Conservation (phyloP, 1,139 yeast genomes). For the Oligophagozyma castellii region DNA sequence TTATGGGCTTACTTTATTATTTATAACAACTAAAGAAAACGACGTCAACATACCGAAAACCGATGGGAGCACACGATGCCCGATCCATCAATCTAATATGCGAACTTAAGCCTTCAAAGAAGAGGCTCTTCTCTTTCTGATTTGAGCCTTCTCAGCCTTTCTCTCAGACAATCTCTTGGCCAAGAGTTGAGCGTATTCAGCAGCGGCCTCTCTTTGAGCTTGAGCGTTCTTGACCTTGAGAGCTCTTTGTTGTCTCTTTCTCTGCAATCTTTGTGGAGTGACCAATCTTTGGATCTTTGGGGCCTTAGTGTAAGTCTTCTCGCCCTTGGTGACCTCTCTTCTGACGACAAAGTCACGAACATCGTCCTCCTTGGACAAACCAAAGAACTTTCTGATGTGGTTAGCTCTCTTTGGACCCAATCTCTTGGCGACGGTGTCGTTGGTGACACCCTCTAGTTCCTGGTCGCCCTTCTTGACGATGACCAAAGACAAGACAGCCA, state of each 20-base stretch:
- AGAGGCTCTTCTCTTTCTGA: slow-evolving; percentile 99
- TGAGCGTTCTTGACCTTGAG: slow-evolving; percentile 94
- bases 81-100: too few species aligned
- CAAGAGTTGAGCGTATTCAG: slow-evolving; percentile 97
- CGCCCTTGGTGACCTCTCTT: slow-evolving; percentile 97
- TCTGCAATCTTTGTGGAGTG: slow-evolving; percentile 97
- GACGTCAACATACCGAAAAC: too few species aligned
- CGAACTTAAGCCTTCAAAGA: slow-evolving; percentile 78
- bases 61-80: too few species aligned
- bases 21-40: too few species aligned
- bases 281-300: slow-evolving; percentile 99
- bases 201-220: slow-evolving; percentile 99
- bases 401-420: slow-evolving; percentile 99
- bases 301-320: slow-evolving; percentile 98
- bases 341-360: slow-evolving; percentile 93
- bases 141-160: slow-evolving; percentile 97
- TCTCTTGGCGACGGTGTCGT: slow-evolving; percentile 92
- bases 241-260: slow-evolving; percentile 96
- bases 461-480: slow-evolving; percentile 95
- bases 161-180: slow-evolving; percentile 98
- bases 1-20: too few species aligned
- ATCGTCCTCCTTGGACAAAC: slow-evolving; percentile 95
- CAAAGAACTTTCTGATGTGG: slow-evolving; percentile 98
- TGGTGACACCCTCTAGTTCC: slow-evolving; percentile 94
- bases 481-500: slow-evolving; percentile 87